Conservation (phyloP, 495 filamentous ascomycete genomes). For the Ramalina intermedia region DNA sequence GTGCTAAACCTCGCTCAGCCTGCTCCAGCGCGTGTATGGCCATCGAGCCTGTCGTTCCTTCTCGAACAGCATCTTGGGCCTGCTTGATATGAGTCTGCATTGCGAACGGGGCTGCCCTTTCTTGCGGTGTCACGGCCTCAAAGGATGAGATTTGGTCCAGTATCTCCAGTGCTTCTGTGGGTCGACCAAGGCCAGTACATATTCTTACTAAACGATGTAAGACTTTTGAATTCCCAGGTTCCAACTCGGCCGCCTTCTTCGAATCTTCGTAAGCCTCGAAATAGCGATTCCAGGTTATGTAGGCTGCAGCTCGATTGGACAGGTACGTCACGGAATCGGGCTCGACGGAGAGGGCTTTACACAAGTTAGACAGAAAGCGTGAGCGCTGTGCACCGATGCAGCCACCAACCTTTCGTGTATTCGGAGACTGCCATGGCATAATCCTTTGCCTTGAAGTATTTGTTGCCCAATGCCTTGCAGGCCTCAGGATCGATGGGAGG, state of each 20-base stretch:
- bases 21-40: slow-evolving; percentile 80
- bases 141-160: slow-evolving; percentile 46
- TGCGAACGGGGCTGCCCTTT: slow-evolving; percentile 59
- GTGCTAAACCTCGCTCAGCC: slow-evolving; percentile 65
- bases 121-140: slow-evolving; percentile 59
- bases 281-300: slow-evolving; percentile 70
- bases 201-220: slow-evolving; percentile 78
- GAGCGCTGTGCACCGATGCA: neutral
- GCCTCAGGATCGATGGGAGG: slow-evolving; percentile 60
- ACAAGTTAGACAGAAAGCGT: slow-evolving; percentile 1
- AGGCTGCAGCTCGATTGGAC: slow-evolving; percentile 87
- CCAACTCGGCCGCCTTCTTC: slow-evolving; percentile 60
- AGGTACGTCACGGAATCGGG: slow-evolving; percentile 75
- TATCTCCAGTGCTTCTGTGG: slow-evolving; percentile 73
- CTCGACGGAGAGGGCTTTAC: slow-evolving; percentile 66
- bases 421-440: slow-evolving; percentile 75
- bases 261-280: slow-evolving; percentile 73
- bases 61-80: slow-evolving; percentile 59
- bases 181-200: slow-evolving; percentile 70
- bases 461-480: slow-evolving; percentile 87
- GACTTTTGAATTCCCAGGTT: slow-evolving; percentile 72
- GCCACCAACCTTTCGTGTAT: slow-evolving; percentile 71
- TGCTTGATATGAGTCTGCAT: slow-evolving; percentile 75
- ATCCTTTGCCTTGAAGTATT: slow-evolving; percentile 85
- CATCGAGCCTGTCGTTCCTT: slow-evolving; percentile 73